A percentile compares a stretch with the other conserved stretches of the same genome.
Evolutionary conservation across 108 stramenopile species (phyloP).

Genomic region (Fistulifera solaris): DNA sequence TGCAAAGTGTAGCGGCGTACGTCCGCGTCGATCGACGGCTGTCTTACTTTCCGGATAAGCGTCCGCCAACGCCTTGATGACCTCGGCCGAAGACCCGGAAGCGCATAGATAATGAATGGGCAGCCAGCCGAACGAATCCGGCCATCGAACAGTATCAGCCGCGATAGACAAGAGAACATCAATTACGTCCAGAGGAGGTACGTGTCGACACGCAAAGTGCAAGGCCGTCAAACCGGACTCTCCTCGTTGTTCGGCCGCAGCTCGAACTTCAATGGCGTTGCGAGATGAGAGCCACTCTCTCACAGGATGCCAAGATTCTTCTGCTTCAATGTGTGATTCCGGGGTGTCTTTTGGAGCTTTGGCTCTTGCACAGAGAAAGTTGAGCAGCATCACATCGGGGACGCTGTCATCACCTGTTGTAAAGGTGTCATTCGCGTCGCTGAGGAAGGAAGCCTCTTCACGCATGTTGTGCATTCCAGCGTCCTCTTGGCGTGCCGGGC

Average conservation of each 20-base stretch:
- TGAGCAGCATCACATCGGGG: conserved; percentile 9
- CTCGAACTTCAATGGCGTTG: conserved; percentile 34
- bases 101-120: conserved; percentile 78
- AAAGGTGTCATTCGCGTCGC: too few species aligned
- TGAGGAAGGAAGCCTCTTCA: too few species aligned
- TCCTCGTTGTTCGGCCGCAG: conserved; percentile 44
- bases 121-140: conserved; percentile 66
- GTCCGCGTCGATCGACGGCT: conserved; percentile 48
- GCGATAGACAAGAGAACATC: conserved; percentile 44
- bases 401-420: background rate
- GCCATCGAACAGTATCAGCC: conserved; percentile 40
- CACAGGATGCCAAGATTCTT: conserved; percentile 40
- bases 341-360: conserved; percentile 16
- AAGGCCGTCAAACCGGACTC: conserved; percentile 54
- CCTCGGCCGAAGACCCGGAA: conserved; percentile 41
- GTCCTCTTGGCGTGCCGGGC: too few species aligned
- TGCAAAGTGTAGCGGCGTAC: conserved; percentile 69
- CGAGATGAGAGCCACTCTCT: conserved; percentile 46
- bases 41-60: conserved; percentile 53
- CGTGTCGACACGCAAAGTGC: conserved; percentile 53
- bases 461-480: too few species aligned
- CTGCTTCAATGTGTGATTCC: conserved; percentile 23
- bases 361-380: conserved; percentile 2
- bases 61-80: conserved; percentile 43
- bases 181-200: conserved; percentile 49